These are phyloP conservation scores for Arachis hypogaea DNA, from an alignment of 306 rosid species.

Conservation along the genomic window DNA sequence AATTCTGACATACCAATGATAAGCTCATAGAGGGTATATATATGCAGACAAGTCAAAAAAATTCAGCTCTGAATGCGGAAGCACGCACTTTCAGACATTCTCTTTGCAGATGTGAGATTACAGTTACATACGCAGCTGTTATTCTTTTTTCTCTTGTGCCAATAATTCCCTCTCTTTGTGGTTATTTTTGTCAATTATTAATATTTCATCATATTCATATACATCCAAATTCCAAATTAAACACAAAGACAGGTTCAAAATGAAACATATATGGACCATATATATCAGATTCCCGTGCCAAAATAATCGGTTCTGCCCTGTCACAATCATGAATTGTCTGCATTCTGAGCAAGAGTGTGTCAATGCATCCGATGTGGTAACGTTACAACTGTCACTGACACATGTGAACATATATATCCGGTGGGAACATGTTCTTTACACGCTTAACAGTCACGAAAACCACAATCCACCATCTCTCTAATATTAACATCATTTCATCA, in stretches of 20 bases:
- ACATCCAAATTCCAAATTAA: neutral
- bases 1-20: conserved; percentile 32
- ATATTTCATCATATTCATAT: neutral
- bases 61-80: neutral
- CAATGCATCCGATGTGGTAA: conserved; percentile 36
- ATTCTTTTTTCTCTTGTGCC: neutral
- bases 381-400: conserved; percentile 42
- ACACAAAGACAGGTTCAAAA: conserved; percentile 23
- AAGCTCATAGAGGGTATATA: neutral
- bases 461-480: conserved; percentile 28
- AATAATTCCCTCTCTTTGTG: conserved; percentile 11
- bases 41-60: conserved; percentile 24
- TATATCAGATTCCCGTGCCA: conserved; percentile 44
- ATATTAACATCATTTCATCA: neutral
- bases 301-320: conserved; percentile 42
- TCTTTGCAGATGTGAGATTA: conserved; percentile 17
- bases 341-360: conserved; percentile 40
- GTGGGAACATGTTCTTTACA: conserved; percentile 39
- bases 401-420: conserved; percentile 19
- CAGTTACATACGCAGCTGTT: neutral
- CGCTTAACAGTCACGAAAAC: conserved; percentile 35
- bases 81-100: conserved; percentile 42
- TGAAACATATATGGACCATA: conserved; percentile 36
- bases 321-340: conserved; percentile 43
- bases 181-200: neutral